These are phyloP conservation scores for Trifolium subterraneum DNA, from an alignment of 306 rosid genomes.

Conservation along the genomic window DNA sequence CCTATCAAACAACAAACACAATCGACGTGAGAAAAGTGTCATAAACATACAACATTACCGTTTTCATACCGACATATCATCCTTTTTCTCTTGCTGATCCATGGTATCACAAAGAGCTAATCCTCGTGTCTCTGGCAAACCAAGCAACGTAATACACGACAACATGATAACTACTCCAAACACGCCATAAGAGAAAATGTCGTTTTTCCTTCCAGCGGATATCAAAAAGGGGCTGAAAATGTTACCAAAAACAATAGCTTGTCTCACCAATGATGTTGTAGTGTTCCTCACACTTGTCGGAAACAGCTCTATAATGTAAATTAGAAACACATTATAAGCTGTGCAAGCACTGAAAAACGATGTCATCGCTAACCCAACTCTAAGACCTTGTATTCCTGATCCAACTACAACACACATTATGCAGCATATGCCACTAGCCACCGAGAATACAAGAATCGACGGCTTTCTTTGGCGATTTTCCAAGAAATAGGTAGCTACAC, in stretches of 20 bases:
- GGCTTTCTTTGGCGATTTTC: slow-evolving; percentile 27
- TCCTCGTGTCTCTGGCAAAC: slow-evolving; percentile 45
- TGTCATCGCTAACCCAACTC: slow-evolving; percentile 42
- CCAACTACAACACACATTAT: slow-evolving; percentile 22
- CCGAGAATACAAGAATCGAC: slow-evolving; percentile 21
- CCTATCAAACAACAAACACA: background rate
- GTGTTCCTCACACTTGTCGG: slow-evolving; percentile 62
- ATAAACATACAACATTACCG: background rate
- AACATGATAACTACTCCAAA: slow-evolving; percentile 41
- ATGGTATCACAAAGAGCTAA: slow-evolving; percentile 46
- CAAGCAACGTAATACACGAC: slow-evolving; percentile 14
- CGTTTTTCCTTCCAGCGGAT: slow-evolving; percentile 45
- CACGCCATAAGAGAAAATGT: slow-evolving; percentile 36
- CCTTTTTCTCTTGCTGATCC: slow-evolving; percentile 45
- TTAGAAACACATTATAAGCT: slow-evolving; percentile 43
- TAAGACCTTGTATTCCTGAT: background rate
- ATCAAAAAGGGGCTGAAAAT: slow-evolving; percentile 37
- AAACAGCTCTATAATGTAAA: slow-evolving; percentile 52
- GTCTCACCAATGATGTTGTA: slow-evolving; percentile 49
- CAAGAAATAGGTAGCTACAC: slow-evolving; percentile 31
- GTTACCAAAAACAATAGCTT: slow-evolving; percentile 42
- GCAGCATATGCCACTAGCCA: slow-evolving; percentile 42
- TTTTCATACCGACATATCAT: background rate
- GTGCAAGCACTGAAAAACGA: slow-evolving; percentile 47
- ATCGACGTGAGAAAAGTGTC: background rate